These are phyloP conservation scores for Diaporthe amygdali DNA, from an alignment of 2,329 filamentous ascomycete species.

Conservation along the genomic window DNA sequence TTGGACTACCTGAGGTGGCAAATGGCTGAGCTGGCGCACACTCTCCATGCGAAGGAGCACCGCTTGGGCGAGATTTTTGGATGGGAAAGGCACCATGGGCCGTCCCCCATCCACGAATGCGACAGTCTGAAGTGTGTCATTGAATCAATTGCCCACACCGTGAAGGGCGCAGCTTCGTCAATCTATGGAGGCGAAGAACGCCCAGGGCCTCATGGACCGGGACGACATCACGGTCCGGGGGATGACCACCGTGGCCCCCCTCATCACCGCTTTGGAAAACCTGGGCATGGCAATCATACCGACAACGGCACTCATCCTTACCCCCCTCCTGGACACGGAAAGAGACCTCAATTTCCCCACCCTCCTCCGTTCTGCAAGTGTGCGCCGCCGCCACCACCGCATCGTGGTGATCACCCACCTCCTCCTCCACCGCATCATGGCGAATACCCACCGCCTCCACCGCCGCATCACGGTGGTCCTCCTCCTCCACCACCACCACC, in stretches of 20 bases:
- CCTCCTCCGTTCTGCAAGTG: slow-evolving; percentile 35
- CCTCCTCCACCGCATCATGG: slow-evolving; percentile 27
- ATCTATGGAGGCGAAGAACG: slow-evolving; percentile 35
- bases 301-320: slow-evolving; percentile 32
- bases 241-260: slow-evolving; percentile 26
- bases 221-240: slow-evolving; percentile 28
- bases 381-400: slow-evolving; percentile 31
- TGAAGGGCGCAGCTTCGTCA: slow-evolving; percentile 41
- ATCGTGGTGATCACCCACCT: slow-evolving; percentile 15
- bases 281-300: slow-evolving; percentile 25
- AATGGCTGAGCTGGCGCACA: slow-evolving; percentile 45
- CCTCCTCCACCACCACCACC: neutral
- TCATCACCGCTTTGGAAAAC: slow-evolving; percentile 22
- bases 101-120: slow-evolving; percentile 40
- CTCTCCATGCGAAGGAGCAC: slow-evolving; percentile 48
- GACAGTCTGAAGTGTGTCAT: slow-evolving; percentile 50
- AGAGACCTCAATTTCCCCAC: slow-evolving; percentile 30
- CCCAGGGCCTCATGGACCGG: slow-evolving; percentile 24
- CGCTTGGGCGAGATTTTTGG: slow-evolving; percentile 43
- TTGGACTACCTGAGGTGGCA: slow-evolving; percentile 49
- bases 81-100: slow-evolving; percentile 23
- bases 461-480: neutral
- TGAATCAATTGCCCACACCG: slow-evolving; percentile 42
- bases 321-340: slow-evolving; percentile 29
- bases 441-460: slow-evolving; percentile 25